Base-by-base conservation (phyloP, 441 rosid species). In the Dalechampia spathulata region DNA sequence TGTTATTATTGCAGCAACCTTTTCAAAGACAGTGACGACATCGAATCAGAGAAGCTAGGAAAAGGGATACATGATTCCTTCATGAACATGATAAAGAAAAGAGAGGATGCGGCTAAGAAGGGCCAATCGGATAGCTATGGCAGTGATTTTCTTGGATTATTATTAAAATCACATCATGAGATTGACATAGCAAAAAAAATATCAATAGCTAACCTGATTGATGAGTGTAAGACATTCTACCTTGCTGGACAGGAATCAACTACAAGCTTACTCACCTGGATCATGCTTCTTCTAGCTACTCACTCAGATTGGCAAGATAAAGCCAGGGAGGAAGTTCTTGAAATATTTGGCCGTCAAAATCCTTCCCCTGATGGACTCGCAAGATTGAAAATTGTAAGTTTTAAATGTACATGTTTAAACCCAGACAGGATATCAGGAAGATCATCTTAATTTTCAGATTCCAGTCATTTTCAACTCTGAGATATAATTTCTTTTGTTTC, bases 181-280 rank as follows among this genome's bases (percentile, higher is more conserved):
- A 28, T 21, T 16, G 63, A 69, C 30, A 17, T 16, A 56, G 28
- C 39, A 23, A 66, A 54, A 41, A 72, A 36, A 38, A 64, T 72
- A 49, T 30, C 74, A 6, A 7, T 61, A 15, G 60, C 72, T 10
- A 66, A 73, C 7, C 0, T 73, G 49, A 52, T 80, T 25, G 80
- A 69, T 38, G 86, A 81, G 52, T 78, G 83, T 60, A 78, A 76
- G 61, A 68, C 75, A 23, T 78, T 78, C 34, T 74, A 74, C 21
- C 0, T 70, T 23, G 77, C 50, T 0, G 87, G 83, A 32, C 77
- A 74, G 13, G 78, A 72, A 69, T 76, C 83, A 2, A 65, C 71
- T 14, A 8, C 64, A 22, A 55, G 66, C 36, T 45, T 48, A 34
- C 76, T 81, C 5, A 37, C 71, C 21, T 75, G 81, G 86, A 58